Evolutionary conservation across 2,329 filamentous ascomycete genomes (phyloP).

Genomic region (Onygenales sp.): DNA sequence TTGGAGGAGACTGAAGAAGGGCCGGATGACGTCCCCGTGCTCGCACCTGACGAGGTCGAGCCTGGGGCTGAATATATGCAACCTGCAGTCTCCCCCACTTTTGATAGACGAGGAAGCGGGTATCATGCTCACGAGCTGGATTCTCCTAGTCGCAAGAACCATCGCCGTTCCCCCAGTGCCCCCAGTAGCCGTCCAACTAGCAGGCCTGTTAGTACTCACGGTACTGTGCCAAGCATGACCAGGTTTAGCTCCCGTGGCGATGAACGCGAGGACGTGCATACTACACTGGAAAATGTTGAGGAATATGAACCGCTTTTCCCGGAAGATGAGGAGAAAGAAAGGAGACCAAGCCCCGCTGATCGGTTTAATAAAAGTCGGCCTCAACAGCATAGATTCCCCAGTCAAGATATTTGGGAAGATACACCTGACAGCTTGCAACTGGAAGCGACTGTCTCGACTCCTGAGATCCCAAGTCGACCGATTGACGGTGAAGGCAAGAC

Average conservation of each 20-base stretch:
- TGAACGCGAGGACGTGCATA: constrained; percentile 43
- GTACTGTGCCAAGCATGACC: constrained; percentile 41
- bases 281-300: constrained; percentile 75
- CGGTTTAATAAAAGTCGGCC: constrained; percentile 44
- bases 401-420: constrained; percentile 96
- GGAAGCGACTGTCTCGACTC: constrained; percentile 71
- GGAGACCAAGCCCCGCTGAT: constrained; percentile 43
- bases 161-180: constrained; percentile 44
- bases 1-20: constrained; percentile 41
- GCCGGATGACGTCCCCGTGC: constrained; percentile 64
- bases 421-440: constrained; percentile 75
- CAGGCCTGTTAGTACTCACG: constrained; percentile 54
- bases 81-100: constrained; percentile 70
- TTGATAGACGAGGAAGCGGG: constrained; percentile 53
- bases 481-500: constrained; percentile 30
- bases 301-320: constrained; percentile 95
- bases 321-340: constrained; percentile 57
- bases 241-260: constrained; percentile 48
- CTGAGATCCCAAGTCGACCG: constrained; percentile 46
- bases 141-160: constrained; percentile 41
- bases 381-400: constrained; percentile 66
- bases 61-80: constrained; percentile 58
- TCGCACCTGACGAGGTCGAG: constrained; percentile 79
- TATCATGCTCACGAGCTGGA: constrained; percentile 35
- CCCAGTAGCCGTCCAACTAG: constrained; percentile 57